Evolutionary conservation across 2,329 filamentous ascomycete species (phyloP).

Genomic region (Colletotrichum neosansevieriae): DNA sequence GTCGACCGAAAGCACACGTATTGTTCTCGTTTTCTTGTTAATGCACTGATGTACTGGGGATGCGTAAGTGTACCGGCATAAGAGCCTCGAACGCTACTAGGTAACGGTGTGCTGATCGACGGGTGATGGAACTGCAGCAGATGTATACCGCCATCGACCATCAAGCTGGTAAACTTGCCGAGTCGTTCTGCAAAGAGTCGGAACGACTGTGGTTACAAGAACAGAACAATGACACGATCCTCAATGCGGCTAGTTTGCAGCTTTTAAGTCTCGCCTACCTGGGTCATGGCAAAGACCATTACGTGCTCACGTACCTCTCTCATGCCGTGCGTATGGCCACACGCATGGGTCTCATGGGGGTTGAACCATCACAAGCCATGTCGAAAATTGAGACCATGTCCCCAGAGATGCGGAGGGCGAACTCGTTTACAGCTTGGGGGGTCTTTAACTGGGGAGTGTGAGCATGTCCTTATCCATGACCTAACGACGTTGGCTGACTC

Average conservation of each 20-base stretch:
- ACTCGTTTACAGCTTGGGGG: slow-evolving; percentile 46
- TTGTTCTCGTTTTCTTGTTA: slow-evolving; percentile 52
- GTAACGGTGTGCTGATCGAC: neutral
- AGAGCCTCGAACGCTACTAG: neutral
- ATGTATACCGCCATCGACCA: slow-evolving; percentile 51
- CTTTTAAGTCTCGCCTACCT: slow-evolving; percentile 51
- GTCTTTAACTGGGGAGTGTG: slow-evolving; percentile 55
- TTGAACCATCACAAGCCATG: slow-evolving; percentile 16
- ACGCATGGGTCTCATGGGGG: slow-evolving; percentile 48
- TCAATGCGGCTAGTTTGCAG: slow-evolving; percentile 48
- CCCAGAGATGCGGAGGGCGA: slow-evolving; percentile 32
- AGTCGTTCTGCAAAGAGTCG: slow-evolving; percentile 45
- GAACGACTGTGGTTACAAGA: slow-evolving; percentile 45
- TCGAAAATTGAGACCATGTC: slow-evolving; percentile 34
- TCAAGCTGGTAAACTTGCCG: slow-evolving; percentile 38
- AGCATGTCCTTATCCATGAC: slow-evolving; percentile 31
- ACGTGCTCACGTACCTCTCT: slow-evolving; percentile 47
- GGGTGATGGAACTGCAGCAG: slow-evolving; percentile 44
- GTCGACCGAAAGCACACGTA: slow-evolving; percentile 42
- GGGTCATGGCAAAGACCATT: slow-evolving; percentile 51
- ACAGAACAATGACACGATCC: slow-evolving; percentile 31
- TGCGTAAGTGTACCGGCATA: slow-evolving; percentile 47
- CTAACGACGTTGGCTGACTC: neutral
- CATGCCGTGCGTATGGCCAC: slow-evolving; percentile 48
- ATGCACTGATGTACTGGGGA: slow-evolving; percentile 50